phyloP scores from a whole-genome alignment of 331 rosid genomes.

The Quercus lobata region DNA sequence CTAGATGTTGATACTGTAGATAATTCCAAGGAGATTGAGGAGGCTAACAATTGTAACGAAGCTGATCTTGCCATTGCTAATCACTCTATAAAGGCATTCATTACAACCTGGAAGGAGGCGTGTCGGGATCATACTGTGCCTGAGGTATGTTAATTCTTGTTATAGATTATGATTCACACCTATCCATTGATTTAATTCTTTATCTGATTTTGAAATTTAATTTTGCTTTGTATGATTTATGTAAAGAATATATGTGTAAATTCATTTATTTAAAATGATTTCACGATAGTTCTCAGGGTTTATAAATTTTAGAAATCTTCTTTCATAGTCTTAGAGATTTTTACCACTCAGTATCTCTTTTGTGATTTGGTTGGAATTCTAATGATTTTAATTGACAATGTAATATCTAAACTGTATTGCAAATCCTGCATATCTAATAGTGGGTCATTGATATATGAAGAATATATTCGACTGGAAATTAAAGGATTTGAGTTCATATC shows the following conservation, averaged over 20 bases:
- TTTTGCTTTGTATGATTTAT: neutral
- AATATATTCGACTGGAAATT: too few relatives aligned
- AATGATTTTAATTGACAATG: neutral
- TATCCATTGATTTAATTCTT: neutral
- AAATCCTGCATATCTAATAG: neutral
- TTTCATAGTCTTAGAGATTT: neutral
- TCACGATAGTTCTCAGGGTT: neutral
- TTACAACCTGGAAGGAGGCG: conserved; percentile 78
- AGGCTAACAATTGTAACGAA: neutral
- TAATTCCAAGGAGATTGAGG: conserved; percentile 16
- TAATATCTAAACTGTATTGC: neutral
- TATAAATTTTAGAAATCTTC: neutral
- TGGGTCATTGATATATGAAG: neutral
- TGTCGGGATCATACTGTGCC: conserved; percentile 36
- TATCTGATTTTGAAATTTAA: neutral
- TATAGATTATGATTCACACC: neutral
- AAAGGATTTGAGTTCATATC: too few relatives aligned
- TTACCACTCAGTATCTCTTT: neutral
- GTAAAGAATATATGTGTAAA: neutral
- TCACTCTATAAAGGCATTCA: conserved; percentile 51
- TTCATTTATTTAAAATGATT: neutral
- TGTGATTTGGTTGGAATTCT: neutral
- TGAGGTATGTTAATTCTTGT: neutral
- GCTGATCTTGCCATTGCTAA: conserved; percentile 35
- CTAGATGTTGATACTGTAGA: conserved; percentile 12